Evolutionary conservation across 768 basidiomycete genomes (phyloP).

Genomic region (Phylloporus rhodoxanthus): DNA sequence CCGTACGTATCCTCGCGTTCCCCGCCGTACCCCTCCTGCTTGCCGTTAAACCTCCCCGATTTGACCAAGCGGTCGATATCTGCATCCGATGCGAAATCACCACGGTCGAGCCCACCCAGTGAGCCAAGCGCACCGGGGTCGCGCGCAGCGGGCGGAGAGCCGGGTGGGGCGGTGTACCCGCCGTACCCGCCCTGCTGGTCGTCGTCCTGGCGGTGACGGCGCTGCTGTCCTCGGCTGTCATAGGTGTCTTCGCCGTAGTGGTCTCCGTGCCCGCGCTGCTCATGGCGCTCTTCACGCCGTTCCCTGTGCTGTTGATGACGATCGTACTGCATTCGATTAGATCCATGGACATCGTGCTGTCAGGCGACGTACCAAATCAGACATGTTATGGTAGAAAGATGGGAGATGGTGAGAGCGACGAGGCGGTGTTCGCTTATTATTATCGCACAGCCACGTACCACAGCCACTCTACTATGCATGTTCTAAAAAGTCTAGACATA

Average conservation of each 20-base stretch:
- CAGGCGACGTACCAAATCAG: slow-evolving; percentile 2
- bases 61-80: slow-evolving; percentile 21
- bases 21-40: neutral
- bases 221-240: neutral
- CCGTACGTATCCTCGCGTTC: neutral
- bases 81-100: slow-evolving; percentile 28
- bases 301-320: slow-evolving; percentile 10
- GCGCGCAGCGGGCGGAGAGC: slow-evolving; percentile 1
- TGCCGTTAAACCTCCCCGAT: slow-evolving; percentile 8
- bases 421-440: neutral
- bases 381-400: slow-evolving; percentile 6
- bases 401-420: neutral
- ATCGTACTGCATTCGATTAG: neutral
- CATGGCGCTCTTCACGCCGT: slow-evolving; percentile 9
- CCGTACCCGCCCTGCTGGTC: neutral
- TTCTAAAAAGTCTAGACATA: neutral
- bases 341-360: neutral
- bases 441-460: slow-evolving; percentile 1
- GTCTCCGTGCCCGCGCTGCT: neutral
- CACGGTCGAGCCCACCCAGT: slow-evolving; percentile 15
- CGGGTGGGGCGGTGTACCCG: slow-evolving; percentile 2
- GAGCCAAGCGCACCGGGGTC: neutral
- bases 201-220: neutral
- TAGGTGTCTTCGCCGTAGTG: neutral
- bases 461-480: too few relatives aligned